Conservation (phyloP, 495 filamentous ascomycete genomes). For the Penicillium cataractarum region DNA sequence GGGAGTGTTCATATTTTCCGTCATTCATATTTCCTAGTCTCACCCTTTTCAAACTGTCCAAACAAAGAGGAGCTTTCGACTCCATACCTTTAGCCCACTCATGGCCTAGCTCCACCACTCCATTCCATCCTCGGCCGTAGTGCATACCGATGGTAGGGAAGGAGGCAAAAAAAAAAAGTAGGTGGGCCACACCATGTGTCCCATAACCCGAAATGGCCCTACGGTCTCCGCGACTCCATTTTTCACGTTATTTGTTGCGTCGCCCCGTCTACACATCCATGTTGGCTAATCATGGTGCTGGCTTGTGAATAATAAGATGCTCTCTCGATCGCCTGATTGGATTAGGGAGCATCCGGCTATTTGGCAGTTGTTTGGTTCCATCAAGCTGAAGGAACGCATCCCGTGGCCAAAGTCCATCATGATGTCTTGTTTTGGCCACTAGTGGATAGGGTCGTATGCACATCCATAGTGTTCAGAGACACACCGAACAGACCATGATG, state of each 20-base stretch:
- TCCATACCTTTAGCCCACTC: slow-evolving; percentile 5
- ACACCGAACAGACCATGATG: not conserved
- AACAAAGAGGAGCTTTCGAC: not conserved
- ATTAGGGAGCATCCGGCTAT: not conserved
- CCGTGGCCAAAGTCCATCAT: not conserved
- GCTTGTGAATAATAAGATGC: slow-evolving; percentile 20
- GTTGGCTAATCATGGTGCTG: slow-evolving; percentile 14
- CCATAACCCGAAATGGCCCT: slow-evolving; percentile 25
- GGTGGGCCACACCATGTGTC: slow-evolving; percentile 32
- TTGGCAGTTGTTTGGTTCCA: not conserved
- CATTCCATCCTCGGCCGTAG: slow-evolving; percentile 32
- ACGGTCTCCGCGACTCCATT: slow-evolving; percentile 13
- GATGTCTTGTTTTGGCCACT: not conserved
- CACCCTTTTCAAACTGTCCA: slow-evolving; percentile 2
- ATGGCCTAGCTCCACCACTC: slow-evolving; percentile 6
- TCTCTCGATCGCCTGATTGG: slow-evolving; percentile 19
- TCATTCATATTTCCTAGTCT: slow-evolving; percentile 11
- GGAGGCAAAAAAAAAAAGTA: slow-evolving; percentile 13
- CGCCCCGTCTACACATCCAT: slow-evolving; percentile 3
- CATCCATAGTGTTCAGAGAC: not conserved
- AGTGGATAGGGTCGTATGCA: not conserved
- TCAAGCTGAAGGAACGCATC: not conserved
- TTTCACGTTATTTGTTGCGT: not conserved
- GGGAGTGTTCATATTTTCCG: slow-evolving; percentile 11
- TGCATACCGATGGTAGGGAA: slow-evolving; percentile 24